These are phyloP conservation scores for Coemansia sp. DNA, from an alignment of 192 early-diverging fungal genomes.

Conservation along the genomic window DNA sequence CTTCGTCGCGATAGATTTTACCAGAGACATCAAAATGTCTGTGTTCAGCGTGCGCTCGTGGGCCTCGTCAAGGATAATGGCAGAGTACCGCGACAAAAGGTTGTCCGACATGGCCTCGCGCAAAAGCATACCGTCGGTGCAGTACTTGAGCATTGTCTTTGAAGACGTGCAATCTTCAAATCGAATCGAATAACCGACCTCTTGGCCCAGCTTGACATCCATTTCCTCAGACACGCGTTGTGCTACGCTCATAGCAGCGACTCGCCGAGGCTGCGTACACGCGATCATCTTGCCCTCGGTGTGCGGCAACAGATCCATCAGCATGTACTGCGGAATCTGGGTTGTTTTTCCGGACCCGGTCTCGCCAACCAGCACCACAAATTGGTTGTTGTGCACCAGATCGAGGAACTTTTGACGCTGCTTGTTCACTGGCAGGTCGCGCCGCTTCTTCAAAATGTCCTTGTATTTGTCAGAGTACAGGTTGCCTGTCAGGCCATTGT, in stretches of 20 bases:
- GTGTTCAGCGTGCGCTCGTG: conserved; percentile 96
- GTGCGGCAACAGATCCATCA: conserved; percentile 88
- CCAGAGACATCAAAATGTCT: conserved; percentile 97
- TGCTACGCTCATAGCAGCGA: conserved; percentile 99
- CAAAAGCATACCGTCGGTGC: conserved; percentile 99
- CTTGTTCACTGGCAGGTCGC: conserved; percentile 90
- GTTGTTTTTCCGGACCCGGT: conserved; percentile 99
- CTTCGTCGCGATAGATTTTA: conserved; percentile 84
- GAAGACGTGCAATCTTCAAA: conserved; percentile 93
- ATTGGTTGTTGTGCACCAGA: conserved; percentile 91
- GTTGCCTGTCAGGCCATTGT: conserved; percentile 81
- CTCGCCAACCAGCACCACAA: conserved; percentile 93
- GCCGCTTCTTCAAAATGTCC: conserved; percentile 81
- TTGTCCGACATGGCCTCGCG: conserved; percentile 98
- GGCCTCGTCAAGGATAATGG: conserved; percentile 96
- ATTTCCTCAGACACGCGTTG: conserved; percentile 98
- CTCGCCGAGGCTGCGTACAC: conserved; percentile 98
- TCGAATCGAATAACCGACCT: conserved; percentile 98
- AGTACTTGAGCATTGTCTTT: conserved; percentile 90
- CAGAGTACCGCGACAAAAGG: conserved; percentile 81
- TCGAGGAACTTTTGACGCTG: conserved; percentile 91
- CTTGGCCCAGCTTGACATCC: conserved; percentile 88
- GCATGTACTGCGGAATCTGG: conserved; percentile 96
- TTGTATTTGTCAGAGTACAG: conserved; percentile 81
- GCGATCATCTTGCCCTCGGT: conserved; percentile 89